Percentiles rank a stretch among this genome's conserved stretches.
Evolutionary conservation across 2,329 filamentous ascomycete species (phyloP).

Genomic region (Magnaporthiopsis rhizophila): DNA sequence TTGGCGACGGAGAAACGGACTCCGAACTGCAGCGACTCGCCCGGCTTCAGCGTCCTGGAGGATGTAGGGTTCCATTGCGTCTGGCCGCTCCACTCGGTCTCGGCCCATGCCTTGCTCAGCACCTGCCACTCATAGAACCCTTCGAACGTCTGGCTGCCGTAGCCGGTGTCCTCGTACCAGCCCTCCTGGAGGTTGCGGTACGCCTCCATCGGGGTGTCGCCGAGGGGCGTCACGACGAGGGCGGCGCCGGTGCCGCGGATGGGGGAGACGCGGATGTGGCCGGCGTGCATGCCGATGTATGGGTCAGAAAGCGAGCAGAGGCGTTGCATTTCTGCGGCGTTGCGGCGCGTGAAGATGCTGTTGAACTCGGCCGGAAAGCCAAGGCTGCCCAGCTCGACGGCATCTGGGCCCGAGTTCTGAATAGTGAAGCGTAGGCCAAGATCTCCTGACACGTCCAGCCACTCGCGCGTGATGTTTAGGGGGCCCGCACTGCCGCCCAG

Average conservation of each 20-base stretch:
- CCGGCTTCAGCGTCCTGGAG: conserved; percentile 34
- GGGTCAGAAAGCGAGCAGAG: conserved; percentile 50
- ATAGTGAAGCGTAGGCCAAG: conserved; percentile 44
- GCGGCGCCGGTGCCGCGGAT: conserved; percentile 43
- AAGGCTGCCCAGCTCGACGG: conserved; percentile 46
- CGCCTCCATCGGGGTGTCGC: conserved; percentile 39
- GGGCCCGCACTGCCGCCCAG: conserved; percentile 11
- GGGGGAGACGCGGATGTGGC: conserved; percentile 45
- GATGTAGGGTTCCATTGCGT: conserved; percentile 49
- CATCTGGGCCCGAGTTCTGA: conserved; percentile 30
- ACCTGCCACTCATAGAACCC: conserved; percentile 55
- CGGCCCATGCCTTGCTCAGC: conserved; percentile 43
- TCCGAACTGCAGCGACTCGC: conserved; percentile 38
- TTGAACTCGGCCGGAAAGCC: conserved; percentile 55
- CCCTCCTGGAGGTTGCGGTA: conserved; percentile 45
- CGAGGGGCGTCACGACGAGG: conserved; percentile 46
- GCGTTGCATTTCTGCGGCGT: conserved; percentile 36
- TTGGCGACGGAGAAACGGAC: conserved; percentile 40
- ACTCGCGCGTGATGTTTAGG: conserved; percentile 41
- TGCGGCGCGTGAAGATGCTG: conserved; percentile 49
- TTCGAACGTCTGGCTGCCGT: conserved; percentile 49
- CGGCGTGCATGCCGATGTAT: conserved; percentile 51
- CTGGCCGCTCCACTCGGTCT: conserved; percentile 43
- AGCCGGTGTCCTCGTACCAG: conserved; percentile 28
- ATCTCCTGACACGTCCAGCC: conserved; percentile 39